Evolutionary conservation across 2,329 filamentous ascomycete species (phyloP).

Genomic region (Curvularia sp.): DNA sequence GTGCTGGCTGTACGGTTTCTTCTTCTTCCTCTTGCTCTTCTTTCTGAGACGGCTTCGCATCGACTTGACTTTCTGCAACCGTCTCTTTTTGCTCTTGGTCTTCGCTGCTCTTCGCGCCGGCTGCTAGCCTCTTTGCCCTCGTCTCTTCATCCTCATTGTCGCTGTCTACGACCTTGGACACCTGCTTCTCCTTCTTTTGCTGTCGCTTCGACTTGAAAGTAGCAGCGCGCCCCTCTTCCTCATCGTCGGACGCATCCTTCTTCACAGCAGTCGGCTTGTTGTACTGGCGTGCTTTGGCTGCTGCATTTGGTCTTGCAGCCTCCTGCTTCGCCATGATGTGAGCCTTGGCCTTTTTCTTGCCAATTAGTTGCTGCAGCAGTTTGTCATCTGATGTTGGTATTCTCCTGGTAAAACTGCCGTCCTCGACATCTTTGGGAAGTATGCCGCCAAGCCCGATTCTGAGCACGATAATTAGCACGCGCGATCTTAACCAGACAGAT

Average conservation of each 20-base stretch:
- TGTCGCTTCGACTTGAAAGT: constrained; percentile 44
- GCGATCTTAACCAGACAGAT: neutral
- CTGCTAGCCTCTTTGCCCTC: constrained; percentile 14
- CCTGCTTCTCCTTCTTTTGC: constrained; percentile 28
- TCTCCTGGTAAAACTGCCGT: constrained; percentile 48
- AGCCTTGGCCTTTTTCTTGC: constrained; percentile 52
- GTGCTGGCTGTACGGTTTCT: constrained; percentile 19
- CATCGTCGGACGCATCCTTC: constrained; percentile 48
- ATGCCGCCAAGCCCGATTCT: constrained; percentile 51
- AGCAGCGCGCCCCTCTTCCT: constrained; percentile 49
- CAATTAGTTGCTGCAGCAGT: constrained; percentile 52
- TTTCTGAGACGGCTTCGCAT: constrained; percentile 11
- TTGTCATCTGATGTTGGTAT: constrained; percentile 52
- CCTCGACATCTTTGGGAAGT: constrained; percentile 46
- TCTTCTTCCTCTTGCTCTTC: constrained; percentile 15
- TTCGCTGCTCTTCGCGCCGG: neutral
- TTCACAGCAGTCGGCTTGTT: constrained; percentile 25
- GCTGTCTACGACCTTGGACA: constrained; percentile 8
- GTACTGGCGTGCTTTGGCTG: constrained; percentile 38
- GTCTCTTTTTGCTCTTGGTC: neutral
- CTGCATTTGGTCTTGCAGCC: constrained; percentile 27
- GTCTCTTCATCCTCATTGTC: constrained; percentile 24
- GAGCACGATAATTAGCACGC: neutral
- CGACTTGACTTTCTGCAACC: constrained; percentile 1
- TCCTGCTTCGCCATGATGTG: constrained; percentile 39